A percentile compares a stretch with the other conserved stretches of the same genome.
Evolutionary conservation across 2,329 filamentous ascomycete species (phyloP).

Genomic region (Plenodomus lindquistii): DNA sequence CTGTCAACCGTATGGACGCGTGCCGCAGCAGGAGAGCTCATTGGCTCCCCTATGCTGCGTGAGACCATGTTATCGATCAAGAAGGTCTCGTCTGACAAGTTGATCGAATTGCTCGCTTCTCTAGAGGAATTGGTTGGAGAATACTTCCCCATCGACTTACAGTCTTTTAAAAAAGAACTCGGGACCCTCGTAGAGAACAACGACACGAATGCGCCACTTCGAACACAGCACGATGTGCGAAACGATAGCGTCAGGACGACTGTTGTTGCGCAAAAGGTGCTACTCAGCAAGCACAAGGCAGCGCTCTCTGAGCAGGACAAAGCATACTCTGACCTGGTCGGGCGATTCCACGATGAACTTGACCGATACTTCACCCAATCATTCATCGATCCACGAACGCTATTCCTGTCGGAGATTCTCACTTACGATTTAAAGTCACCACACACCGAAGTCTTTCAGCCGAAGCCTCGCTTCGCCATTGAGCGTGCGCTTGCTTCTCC

Average conservation of each 20-base stretch:
- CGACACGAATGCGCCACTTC: conserved; percentile 52
- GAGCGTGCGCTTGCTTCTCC: conserved; percentile 73
- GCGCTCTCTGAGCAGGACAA: conserved; percentile 71
- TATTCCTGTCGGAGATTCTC: conserved; percentile 73
- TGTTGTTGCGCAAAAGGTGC: conserved; percentile 78
- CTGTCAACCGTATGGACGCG: conserved; percentile 62
- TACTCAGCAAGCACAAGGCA: conserved; percentile 75
- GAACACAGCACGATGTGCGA: conserved; percentile 75
- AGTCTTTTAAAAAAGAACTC: conserved; percentile 41
- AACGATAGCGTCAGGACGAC: conserved; percentile 73
- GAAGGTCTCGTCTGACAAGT: conserved; percentile 61
- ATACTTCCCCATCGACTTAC: conserved; percentile 25
- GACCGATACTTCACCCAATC: conserved; percentile 51
- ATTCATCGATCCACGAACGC: conserved; percentile 54
- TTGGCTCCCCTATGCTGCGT: conserved; percentile 55
- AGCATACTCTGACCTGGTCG: conserved; percentile 68
- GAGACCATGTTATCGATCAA: conserved; percentile 62
- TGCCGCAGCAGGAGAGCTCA: conserved; percentile 61
- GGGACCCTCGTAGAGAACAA: conserved; percentile 28
- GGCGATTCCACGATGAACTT: conserved; percentile 58
- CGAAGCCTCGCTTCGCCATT: conserved; percentile 69
- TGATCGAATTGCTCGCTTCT: conserved; percentile 49
- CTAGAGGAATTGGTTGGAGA: conserved; percentile 27
- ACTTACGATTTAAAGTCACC: conserved; percentile 73
- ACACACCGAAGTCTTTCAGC: conserved; percentile 73